Evolutionary conservation across 352 stramenopile species (phyloP).

Genomic region (Phytophthora uliginosa): DNA sequence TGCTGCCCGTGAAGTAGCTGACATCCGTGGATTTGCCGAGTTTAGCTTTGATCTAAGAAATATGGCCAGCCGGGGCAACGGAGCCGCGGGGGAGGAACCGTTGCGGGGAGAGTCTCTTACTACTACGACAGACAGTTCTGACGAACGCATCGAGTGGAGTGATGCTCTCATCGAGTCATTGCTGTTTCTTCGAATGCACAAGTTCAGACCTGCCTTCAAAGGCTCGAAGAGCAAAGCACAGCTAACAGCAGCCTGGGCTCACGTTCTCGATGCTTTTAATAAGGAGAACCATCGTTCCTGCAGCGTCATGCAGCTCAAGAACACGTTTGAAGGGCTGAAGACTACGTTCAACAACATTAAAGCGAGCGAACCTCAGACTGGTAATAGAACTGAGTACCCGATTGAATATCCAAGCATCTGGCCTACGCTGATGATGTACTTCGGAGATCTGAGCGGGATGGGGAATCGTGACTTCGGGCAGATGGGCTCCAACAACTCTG

Average conservation of each 20-base stretch:
- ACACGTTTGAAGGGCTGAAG: neutral
- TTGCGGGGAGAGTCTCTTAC: too few relatives aligned
- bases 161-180: neutral
- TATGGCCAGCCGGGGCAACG: too few relatives aligned
- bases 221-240: neutral
- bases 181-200: neutral
- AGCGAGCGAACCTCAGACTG: neutral
- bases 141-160: neutral
- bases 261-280: neutral
- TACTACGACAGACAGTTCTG: neutral
- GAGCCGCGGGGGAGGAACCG: too few relatives aligned
- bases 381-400: neutral
- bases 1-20: too few relatives aligned
- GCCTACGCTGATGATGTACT: too few relatives aligned
- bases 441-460: too few relatives aligned
- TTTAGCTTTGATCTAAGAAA: too few relatives aligned
- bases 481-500: too few relatives aligned
- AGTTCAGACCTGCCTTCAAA: neutral
- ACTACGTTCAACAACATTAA: neutral
- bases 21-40: too few relatives aligned
- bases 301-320: neutral
- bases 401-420: neutral
- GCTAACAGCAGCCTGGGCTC: neutral
- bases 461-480: too few relatives aligned
- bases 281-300: neutral